Percentiles rank a stretch among this genome's conserved stretches.
Evolutionary conservation across 1,284 basidiomycete species (phyloP).

Genomic region (Tremellales sp.): DNA sequence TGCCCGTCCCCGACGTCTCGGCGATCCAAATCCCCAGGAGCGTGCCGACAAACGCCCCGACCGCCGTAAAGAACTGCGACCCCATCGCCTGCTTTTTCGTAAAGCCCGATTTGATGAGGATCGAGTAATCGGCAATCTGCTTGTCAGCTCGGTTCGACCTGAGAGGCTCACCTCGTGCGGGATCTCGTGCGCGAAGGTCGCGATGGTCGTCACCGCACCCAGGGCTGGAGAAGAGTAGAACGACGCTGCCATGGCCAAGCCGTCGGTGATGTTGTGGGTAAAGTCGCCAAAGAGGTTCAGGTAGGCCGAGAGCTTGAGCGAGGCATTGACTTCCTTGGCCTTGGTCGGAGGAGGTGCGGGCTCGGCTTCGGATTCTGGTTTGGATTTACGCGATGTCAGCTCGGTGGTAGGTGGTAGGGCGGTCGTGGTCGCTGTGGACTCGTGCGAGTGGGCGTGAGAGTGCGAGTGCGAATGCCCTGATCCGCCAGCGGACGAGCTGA

Average conservation of each 20-base stretch:
- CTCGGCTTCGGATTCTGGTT: constrained; percentile 19
- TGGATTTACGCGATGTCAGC: constrained; percentile 35
- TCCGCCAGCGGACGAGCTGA: constrained; percentile 53
- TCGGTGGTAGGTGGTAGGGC: constrained; percentile 14
- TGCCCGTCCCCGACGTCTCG: constrained; percentile 48
- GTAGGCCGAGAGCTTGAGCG: constrained; percentile 77
- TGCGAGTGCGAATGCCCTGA: constrained; percentile 32
- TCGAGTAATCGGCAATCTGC: constrained; percentile 81
- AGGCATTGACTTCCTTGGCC: constrained; percentile 26
- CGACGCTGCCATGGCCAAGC: constrained; percentile 76
- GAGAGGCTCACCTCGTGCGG: constrained; percentile 60
- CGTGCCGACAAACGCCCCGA: constrained; percentile 83
- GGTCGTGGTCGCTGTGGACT: constrained; percentile 23
- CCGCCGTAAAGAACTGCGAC: constrained; percentile 80
- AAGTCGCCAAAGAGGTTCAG: constrained; percentile 87
- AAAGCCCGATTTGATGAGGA: constrained; percentile 81
- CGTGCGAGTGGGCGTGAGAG: constrained; percentile 55
- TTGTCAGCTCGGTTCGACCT: background rate
- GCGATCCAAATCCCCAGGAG: constrained; percentile 83
- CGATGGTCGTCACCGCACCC: constrained; percentile 82
- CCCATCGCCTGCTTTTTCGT: constrained; percentile 85
- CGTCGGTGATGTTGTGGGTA: constrained; percentile 68
- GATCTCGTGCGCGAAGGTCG: constrained; percentile 87
- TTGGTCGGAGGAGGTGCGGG: constrained; percentile 11
- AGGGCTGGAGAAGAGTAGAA: constrained; percentile 85